Conservation (phyloP, 225 moss, liverwort and hornwort genomes). For the Anthoceros angustus region DNA sequence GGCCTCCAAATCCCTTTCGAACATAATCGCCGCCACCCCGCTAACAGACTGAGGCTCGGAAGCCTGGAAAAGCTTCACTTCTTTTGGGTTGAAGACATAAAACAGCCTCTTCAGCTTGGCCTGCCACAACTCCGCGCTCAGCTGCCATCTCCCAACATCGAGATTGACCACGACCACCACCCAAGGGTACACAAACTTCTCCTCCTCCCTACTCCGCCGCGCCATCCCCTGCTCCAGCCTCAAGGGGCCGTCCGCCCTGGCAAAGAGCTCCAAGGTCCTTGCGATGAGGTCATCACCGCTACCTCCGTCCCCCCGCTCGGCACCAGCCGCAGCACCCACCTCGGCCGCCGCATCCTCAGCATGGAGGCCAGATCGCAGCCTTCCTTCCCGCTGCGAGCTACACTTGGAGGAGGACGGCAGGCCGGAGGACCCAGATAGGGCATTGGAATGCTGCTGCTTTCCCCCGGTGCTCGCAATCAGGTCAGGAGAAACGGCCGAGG, state of each 20-base stretch:
- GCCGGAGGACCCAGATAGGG: not conserved
- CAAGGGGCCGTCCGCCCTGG: not conserved
- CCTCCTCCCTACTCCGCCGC: not conserved
- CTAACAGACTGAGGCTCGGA: not conserved
- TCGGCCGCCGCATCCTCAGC: not conserved
- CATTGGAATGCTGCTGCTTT: not conserved
- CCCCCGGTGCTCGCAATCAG: no score
- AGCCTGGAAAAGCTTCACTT: not conserved
- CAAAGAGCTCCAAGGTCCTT: not conserved
- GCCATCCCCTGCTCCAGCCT: not conserved
- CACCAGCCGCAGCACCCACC: not conserved
- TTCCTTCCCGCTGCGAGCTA: not conserved
- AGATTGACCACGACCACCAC: not conserved
- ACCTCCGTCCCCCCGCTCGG: not conserved
- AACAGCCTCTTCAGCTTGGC: not conserved
- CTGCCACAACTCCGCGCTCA: not conserved
- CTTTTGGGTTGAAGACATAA: not conserved
- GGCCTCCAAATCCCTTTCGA: not conserved
- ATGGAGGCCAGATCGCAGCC: not conserved
- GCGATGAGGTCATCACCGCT: not conserved
- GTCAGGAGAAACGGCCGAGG: not conserved
- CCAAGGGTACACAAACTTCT: conserved; percentile 3
- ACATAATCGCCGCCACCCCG: not conserved
- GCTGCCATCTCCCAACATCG: not conserved
- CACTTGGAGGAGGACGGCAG: not conserved